Conservation (phyloP, 257 asterid genomes). For the Rehmannia glutinosa region DNA sequence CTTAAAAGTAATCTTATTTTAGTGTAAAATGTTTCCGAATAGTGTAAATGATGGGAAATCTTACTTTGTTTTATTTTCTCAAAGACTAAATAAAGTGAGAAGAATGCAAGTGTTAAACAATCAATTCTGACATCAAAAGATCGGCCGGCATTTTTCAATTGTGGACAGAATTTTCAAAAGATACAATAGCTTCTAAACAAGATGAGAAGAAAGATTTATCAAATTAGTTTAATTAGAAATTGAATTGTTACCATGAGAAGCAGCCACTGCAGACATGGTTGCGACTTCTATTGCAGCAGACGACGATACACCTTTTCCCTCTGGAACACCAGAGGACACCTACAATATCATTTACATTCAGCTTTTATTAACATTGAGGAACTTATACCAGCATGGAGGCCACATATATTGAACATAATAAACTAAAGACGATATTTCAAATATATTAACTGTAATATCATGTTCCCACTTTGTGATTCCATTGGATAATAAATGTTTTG, state of each 20-base stretch:
- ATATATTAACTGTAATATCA: neutral
- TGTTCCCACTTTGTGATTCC: neutral
- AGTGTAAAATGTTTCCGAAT: neutral
- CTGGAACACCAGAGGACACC: constrained; percentile 67
- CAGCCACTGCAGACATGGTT: constrained; percentile 68
- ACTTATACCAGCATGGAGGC: constrained; percentile 1
- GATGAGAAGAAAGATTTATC: neutral
- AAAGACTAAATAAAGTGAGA: neutral
- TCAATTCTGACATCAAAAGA: neutral
- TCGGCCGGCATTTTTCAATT: neutral
- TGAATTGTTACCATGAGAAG: constrained; percentile 50
- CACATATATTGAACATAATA: neutral
- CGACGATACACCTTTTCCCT: constrained; percentile 82
- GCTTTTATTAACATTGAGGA: neutral
- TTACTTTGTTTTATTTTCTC: neutral
- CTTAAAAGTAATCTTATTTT: neutral
- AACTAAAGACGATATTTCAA: neutral
- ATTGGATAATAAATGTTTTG: neutral
- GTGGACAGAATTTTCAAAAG: neutral
- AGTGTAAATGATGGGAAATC: neutral
- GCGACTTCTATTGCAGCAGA: constrained; percentile 79
- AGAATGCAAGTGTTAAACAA: neutral
- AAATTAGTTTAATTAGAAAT: neutral
- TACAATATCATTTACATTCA: constrained; percentile 6
- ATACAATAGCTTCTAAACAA: neutral